A percentile compares a stretch with the other conserved stretches of the same genome.
These are phyloP conservation scores for Pythium dissimile DNA, from an alignment of 352 stramenopile genomes.

Conservation along the genomic window DNA sequence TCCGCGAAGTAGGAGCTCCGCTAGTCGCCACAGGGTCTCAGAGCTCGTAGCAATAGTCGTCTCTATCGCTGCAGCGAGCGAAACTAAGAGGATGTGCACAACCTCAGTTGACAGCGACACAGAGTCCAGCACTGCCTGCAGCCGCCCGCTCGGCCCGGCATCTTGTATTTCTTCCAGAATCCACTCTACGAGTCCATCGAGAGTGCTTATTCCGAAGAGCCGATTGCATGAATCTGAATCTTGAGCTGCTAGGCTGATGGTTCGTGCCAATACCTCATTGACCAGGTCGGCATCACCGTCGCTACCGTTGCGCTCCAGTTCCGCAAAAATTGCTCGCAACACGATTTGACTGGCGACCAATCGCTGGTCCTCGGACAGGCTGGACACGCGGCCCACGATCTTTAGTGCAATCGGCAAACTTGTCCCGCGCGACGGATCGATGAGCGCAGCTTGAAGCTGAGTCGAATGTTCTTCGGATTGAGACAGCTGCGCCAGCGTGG, in stretches of 20 bases:
- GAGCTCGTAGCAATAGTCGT: background rate
- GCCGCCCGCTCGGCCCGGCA: no score
- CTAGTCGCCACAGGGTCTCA: slow-evolving; percentile 2
- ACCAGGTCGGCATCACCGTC: background rate
- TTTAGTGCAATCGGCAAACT: background rate
- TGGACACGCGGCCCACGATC: background rate
- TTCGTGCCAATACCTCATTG: slow-evolving; percentile 8
- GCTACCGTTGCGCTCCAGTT: background rate
- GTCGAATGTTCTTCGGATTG: background rate
- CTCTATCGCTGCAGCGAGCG: background rate
- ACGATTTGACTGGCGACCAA: background rate
- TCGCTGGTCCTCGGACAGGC: background rate
- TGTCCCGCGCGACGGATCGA: background rate
- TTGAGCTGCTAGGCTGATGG: background rate
- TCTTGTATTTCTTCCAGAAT: slow-evolving; percentile 1
- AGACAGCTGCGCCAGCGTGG: background rate
- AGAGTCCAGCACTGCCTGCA: background rate
- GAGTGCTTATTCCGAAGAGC: background rate
- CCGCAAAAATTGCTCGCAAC: background rate
- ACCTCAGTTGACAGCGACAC: background rate
- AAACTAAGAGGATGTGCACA: background rate
- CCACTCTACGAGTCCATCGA: slow-evolving; percentile 3
- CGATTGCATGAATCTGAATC: background rate
- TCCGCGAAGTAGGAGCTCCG: background rate
- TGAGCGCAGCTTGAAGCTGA: background rate